Base-by-base conservation (phyloP, 257 asterid genomes). In the Primulina eburnea region DNA sequence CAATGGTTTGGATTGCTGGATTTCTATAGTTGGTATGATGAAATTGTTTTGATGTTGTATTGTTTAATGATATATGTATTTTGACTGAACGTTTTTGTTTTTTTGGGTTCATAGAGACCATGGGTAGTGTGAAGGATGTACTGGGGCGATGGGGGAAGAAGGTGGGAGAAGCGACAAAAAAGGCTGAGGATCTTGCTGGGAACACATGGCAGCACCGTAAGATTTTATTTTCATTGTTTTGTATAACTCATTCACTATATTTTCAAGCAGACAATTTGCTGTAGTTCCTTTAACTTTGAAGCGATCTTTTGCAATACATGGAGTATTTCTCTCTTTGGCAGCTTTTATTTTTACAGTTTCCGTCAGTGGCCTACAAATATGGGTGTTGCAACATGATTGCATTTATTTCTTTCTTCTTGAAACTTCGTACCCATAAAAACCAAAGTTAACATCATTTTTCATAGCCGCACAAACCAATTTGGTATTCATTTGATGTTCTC, bases 161-260 rank as follows among this genome's bases (percentile, higher is more conserved):
- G 83, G 92, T 90, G 5, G 98, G 97, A 58, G 98, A 92, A 73
- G 92, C 96, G 53, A 79, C 95, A 0, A 88, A 76, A 78, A 90
- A 88, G 85, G 96, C 97, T 52, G 97, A 90, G 84, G 97, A 90
- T 77, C 69, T 92, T 59, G 98, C 98, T 7, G 98, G 95, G 40
- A 92, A 92, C 75, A 90, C 92, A 69, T 92, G 98, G 98, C 98
- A 94, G 85, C 99, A 94, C 78, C 77, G 99, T 94, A 78, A 85
- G 99, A 77, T 40, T 68, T 60, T 74, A 55, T 56, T 73, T 65
- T 28, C 52, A 24, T 43, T 73, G 65, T 38, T 72, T 52, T 38
- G 34, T 77, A 62, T 3, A 40, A 11, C 17, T 38, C 2, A 2
- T 12, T 43, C 14, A 24, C 26, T 24, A 24, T 24, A 24, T 24